These are phyloP conservation scores for Beauveria asiatica DNA, from an alignment of 2,329 filamentous ascomycete species.

Conservation along the genomic window DNA sequence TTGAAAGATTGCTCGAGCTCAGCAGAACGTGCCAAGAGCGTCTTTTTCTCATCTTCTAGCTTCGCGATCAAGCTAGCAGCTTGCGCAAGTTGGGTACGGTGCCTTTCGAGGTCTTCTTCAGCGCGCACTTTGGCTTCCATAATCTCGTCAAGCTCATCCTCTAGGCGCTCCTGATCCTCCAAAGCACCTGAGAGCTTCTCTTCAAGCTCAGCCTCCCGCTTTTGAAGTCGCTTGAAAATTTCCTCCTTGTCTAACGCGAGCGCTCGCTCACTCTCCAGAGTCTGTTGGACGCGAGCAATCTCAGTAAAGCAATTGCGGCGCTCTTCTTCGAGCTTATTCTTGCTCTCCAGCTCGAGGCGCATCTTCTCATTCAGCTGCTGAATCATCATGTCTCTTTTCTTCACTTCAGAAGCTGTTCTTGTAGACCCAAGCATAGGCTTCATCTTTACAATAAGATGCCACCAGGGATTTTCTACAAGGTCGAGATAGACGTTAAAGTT, in stretches of 20 bases:
- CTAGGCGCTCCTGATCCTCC: slow-evolving; percentile 86
- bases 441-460: slow-evolving; percentile 91
- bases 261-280: slow-evolving; percentile 90
- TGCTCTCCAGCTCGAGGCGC: slow-evolving; percentile 63
- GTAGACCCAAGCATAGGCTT: slow-evolving; percentile 89
- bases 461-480: slow-evolving; percentile 91
- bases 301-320: slow-evolving; percentile 79
- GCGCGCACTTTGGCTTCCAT: slow-evolving; percentile 82
- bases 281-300: slow-evolving; percentile 83
- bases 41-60: slow-evolving; percentile 77
- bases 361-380: slow-evolving; percentile 78
- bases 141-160: slow-evolving; percentile 85
- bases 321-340: slow-evolving; percentile 81
- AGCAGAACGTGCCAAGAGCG: slow-evolving; percentile 57
- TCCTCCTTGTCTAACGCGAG: slow-evolving; percentile 96
- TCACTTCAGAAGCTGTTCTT: slow-evolving; percentile 84
- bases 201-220: slow-evolving; percentile 81
- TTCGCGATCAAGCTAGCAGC: slow-evolving; percentile 79
- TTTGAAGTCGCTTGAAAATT: slow-evolving; percentile 92
- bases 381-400: slow-evolving; percentile 91
- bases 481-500: slow-evolving; percentile 91
- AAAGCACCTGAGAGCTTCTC: slow-evolving; percentile 90
- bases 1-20: slow-evolving; percentile 64
- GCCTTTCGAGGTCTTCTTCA: slow-evolving; percentile 74
- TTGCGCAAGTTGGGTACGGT: slow-evolving; percentile 78